A percentile compares a stretch with the other conserved stretches of the same genome.
These are phyloP conservation scores for Trichosporon coremiiforme DNA, from an alignment of 1,284 basidiomycete genomes.

Conservation along the genomic window DNA sequence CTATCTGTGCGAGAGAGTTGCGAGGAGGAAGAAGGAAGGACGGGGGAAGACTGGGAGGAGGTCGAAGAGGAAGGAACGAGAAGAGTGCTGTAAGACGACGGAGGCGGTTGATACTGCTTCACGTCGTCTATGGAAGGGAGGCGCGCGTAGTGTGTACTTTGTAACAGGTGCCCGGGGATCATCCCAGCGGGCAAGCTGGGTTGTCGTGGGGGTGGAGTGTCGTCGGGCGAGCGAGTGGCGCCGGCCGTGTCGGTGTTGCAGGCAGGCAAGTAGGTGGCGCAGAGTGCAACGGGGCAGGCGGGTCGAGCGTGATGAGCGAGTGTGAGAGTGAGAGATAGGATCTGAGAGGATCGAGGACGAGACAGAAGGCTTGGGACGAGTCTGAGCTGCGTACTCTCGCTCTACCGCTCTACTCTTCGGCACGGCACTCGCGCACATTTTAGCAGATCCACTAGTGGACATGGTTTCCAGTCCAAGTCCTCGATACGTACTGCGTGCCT, in stretches of 20 bases:
- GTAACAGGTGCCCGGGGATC: neutral
- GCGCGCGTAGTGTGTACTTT: neutral
- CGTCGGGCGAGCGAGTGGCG: neutral
- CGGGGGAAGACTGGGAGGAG: neutral
- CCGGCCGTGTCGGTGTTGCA: neutral
- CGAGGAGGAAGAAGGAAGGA: neutral
- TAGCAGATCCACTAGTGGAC: neutral
- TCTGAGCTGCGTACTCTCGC: neutral
- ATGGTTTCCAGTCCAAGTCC: too few species aligned
- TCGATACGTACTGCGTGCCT: neutral
- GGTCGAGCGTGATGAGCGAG: neutral
- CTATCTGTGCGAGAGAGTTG: neutral
- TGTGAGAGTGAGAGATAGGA: neutral
- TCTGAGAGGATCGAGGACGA: neutral
- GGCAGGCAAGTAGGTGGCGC: neutral
- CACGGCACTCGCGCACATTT: neutral
- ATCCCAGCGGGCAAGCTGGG: slow-evolving; percentile 6
- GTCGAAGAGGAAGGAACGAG: neutral
- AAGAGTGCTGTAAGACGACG: neutral
- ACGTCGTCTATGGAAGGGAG: neutral
- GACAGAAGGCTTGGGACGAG: neutral
- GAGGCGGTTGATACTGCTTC: neutral
- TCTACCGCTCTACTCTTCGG: neutral
- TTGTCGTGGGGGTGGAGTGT: neutral
- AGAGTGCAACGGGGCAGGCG: neutral